Base-by-base conservation (phyloP, 108 stramenopile genomes). In the Pseudonitzschia pungens region DNA sequence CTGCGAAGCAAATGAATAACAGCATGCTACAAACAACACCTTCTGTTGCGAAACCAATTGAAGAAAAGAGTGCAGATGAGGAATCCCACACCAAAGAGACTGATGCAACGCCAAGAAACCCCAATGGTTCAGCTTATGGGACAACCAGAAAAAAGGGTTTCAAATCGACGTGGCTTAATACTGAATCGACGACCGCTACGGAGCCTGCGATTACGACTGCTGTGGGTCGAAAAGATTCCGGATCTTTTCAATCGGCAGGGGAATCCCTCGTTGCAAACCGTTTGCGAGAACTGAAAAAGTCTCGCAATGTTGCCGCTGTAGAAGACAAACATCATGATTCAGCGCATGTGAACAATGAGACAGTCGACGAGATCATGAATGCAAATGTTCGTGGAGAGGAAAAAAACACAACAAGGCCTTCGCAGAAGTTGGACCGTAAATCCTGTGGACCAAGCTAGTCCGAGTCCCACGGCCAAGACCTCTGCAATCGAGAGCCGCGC, bases 251-350 rank as follows among this genome's bases (percentile, higher is more conserved):
- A 11, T 3, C 24, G 36, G 40, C 14, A 40, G 33, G 20, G 16
- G 32, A 40, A 62, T 62, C 60, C 40, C n/a, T 62, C n/a, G 32
- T 62, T 36, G 32, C 29, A 14, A 62, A 40, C 6, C 60, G 60
- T n/a, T 40, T 31, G 60, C 32, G 32, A 29, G 33, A 31, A 33
- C 60, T 62, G 9, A 18, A 31, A 18, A n/a, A 12, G 2, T 11
- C 60, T 10, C 36, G 40, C 16, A 18, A 28, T 9, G 18, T 4
- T 40, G 32, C 15, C n/a, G 2, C 60, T 11, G 36, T 20, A 33
- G 40, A 7, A 62, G 24, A 22, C 2, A 55, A 21, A 55, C 22
- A 55, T n/a, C 2, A n/a, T 51, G 50, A 8, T 51, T 3, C 50
- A n/a, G 50, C 9, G 50, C 6, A 16, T 3, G 36, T 5, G 36